phyloP scores from a whole-genome alignment of 31 red algal genomes.

The Asparagopsis taxiformis region DNA sequence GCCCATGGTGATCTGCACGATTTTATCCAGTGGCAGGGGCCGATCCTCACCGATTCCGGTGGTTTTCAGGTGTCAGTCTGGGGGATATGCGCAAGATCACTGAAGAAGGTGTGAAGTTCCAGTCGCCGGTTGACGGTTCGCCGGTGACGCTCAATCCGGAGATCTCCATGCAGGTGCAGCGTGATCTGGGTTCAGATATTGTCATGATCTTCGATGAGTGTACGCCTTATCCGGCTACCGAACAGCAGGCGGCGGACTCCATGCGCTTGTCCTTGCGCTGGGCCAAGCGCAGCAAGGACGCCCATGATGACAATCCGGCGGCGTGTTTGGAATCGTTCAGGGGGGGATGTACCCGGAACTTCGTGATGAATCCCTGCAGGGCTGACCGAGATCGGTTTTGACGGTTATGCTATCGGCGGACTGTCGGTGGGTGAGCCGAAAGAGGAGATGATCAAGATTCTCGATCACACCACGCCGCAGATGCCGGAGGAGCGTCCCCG shows the following conservation, averaged over 20 bases:
- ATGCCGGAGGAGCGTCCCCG: conserved; percentile 42
- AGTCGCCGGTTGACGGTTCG: conserved; percentile 20
- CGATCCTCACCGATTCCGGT: conserved; percentile 68
- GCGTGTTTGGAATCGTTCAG: conserved; percentile 26
- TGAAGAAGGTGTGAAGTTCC: conserved; percentile 32
- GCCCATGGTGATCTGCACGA: conserved; percentile 50
- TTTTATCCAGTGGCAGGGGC: conserved; percentile 56
- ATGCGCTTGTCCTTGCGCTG: too few species aligned
- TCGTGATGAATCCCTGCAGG: conserved; percentile 8
- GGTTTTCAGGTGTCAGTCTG: conserved; percentile 75
- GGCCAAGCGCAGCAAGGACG: conserved; percentile 4
- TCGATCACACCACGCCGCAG: conserved; percentile 12
- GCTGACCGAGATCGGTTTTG: conserved; percentile 22
- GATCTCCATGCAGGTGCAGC: conserved; percentile 53
- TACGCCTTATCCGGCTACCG: conserved; percentile 33
- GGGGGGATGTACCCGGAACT: conserved; percentile 21
- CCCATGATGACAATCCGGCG: not conserved
- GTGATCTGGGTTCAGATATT: conserved; percentile 55
- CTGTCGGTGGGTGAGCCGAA: conserved; percentile 44
- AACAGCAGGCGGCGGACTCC: too few species aligned
- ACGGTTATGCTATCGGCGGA: conserved; percentile 70
- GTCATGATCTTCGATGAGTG: conserved; percentile 76
- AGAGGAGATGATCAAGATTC: conserved; percentile 33
- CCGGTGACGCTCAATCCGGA: conserved; percentile 23
- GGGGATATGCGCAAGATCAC: conserved; percentile 16